A percentile compares a stretch with the other conserved stretches of the same genome.
These are phyloP conservation scores for Diplodia sapinea DNA, from an alignment of 2,329 filamentous ascomycete species.

Conservation along the genomic window DNA sequence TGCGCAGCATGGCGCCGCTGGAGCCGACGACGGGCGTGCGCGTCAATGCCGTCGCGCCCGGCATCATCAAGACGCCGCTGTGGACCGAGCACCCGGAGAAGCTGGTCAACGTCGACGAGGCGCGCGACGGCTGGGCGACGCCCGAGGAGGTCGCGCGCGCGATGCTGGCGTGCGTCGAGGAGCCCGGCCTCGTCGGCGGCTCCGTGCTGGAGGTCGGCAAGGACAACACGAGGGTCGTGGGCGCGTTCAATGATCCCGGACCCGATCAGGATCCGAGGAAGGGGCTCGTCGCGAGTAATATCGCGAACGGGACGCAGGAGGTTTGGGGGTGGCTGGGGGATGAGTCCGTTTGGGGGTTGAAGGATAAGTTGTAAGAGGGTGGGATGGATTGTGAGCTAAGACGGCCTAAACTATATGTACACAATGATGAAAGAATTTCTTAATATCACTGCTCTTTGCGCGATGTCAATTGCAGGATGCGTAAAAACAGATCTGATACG, in stretches of 20 bases:
- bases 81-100: slow-evolving; percentile 69
- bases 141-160: slow-evolving; percentile 65
- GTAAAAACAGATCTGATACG: too few species aligned
- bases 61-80: slow-evolving; percentile 65
- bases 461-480: too few species aligned
- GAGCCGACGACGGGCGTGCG: slow-evolving; percentile 59
- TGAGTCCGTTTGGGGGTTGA: slow-evolving; percentile 54
- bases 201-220: slow-evolving; percentile 64
- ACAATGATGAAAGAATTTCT: too few species aligned
- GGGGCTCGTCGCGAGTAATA: slow-evolving; percentile 56
- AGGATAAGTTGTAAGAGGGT: slow-evolving; percentile 2
- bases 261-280: slow-evolving; percentile 47
- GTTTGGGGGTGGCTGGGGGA: slow-evolving; percentile 56
- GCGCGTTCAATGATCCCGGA: slow-evolving; percentile 60
- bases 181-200: slow-evolving; percentile 52
- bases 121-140: slow-evolving; percentile 62
- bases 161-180: slow-evolving; percentile 62
- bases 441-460: too few species aligned
- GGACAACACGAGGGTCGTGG: slow-evolving; percentile 57
- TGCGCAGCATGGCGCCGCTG: slow-evolving; percentile 58
- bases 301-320: slow-evolving; percentile 52
- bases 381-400: neutral
- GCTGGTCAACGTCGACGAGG: slow-evolving; percentile 56
- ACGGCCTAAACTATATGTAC: neutral
- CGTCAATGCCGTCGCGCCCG: slow-evolving; percentile 66